These are phyloP conservation scores for Entoloma clypeatum DNA, from an alignment of 1,284 basidiomycete genomes.

Conservation along the genomic window DNA sequence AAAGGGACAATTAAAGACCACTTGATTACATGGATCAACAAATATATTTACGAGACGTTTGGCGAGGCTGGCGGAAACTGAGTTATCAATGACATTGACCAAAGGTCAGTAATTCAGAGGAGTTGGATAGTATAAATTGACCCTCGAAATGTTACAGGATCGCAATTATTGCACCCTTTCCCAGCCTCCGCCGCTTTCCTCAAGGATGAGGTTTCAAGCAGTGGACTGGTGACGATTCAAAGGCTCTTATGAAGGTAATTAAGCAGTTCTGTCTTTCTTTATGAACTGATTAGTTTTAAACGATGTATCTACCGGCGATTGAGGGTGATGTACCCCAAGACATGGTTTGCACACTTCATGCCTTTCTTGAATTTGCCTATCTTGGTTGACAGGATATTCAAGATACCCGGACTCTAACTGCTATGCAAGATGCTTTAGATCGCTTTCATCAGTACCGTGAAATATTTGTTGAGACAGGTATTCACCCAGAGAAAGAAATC, in stretches of 20 bases:
- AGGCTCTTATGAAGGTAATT: conserved; percentile 30
- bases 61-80: conserved; percentile 8
- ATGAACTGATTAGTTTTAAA: conserved; percentile 8
- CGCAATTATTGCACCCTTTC: conserved; percentile 22
- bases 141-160: conserved; percentile 20
- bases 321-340: conserved; percentile 22
- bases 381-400: conserved; percentile 24
- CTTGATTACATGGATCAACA: conserved; percentile 25
- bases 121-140: conserved; percentile 1
- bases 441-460: conserved; percentile 26
- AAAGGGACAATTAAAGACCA: conserved; percentile 35
- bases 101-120: conserved; percentile 14
- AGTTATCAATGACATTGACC: conserved; percentile 26
- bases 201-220: conserved; percentile 27
- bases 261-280: neutral
- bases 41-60: conserved; percentile 19
- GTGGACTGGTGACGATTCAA: conserved; percentile 30
- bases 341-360: conserved; percentile 22
- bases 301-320: conserved; percentile 30
- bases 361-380: conserved; percentile 34
- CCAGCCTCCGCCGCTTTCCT: conserved; percentile 25
- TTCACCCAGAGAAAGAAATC: too few species aligned
- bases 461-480: conserved; percentile 27
- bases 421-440: conserved; percentile 16
- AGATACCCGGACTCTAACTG: too few species aligned